phyloP scores from a whole-genome alignment of 768 basidiomycete genomes.

The Cystofilobasidium ferigula region DNA sequence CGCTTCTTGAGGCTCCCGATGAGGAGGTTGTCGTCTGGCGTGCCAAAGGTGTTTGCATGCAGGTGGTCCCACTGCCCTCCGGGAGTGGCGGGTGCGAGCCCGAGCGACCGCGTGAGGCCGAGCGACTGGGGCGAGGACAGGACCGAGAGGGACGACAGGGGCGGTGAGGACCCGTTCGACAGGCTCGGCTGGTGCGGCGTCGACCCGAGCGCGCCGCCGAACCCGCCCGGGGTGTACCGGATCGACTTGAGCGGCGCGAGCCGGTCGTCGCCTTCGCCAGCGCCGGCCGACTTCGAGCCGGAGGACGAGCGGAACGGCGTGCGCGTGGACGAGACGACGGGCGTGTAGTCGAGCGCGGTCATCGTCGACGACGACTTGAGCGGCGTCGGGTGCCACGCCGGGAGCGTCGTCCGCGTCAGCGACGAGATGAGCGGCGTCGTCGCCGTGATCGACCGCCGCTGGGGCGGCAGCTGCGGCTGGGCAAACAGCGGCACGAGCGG shows the following conservation, averaged over 20 bases:
- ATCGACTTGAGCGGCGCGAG: slow-evolving; percentile 2
- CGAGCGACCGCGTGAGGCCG: slow-evolving; percentile 9
- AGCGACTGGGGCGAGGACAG: slow-evolving; percentile 20
- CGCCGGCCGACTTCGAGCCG: background rate
- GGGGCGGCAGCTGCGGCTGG: slow-evolving; percentile 6
- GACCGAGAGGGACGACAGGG: slow-evolving; percentile 1
- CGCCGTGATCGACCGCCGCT: slow-evolving; percentile 10
- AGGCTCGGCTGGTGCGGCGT: background rate
- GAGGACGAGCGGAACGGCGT: slow-evolving; percentile 25
- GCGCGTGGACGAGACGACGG: slow-evolving; percentile 19
- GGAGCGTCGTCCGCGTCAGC: slow-evolving; percentile 11
- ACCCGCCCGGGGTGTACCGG: background rate
- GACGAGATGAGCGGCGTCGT: slow-evolving; percentile 13
- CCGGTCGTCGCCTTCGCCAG: background rate
- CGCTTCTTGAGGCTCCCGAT: slow-evolving; percentile 5
- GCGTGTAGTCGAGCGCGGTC: slow-evolving; percentile 18
- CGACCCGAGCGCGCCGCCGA: background rate
- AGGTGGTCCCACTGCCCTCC: slow-evolving; percentile 4
- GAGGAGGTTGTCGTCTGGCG: slow-evolving; percentile 1
- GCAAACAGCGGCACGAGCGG: slow-evolving; percentile 7
- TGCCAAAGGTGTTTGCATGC: background rate
- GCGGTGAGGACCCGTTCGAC: slow-evolving; percentile 1
- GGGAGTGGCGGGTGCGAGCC: slow-evolving; percentile 21
- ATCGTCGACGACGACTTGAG: slow-evolving; percentile 12
- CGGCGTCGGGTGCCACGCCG: slow-evolving; percentile 23